Evolutionary conservation across 257 asterid genomes (phyloP), one percentile per base, ranked within the genome.

Genomic region (Solanum paucissectum): DNA sequence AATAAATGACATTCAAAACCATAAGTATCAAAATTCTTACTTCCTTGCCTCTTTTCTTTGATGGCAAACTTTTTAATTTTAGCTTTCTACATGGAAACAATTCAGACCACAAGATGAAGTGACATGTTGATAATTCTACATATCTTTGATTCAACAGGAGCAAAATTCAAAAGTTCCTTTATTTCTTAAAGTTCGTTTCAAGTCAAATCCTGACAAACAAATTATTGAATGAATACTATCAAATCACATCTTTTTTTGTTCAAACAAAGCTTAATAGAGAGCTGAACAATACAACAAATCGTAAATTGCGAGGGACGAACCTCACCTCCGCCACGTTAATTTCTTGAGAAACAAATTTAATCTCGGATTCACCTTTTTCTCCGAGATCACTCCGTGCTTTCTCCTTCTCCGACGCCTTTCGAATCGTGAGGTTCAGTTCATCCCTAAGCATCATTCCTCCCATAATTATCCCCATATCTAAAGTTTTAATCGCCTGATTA

Each of bases 401-500:
- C 76, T 21, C 55, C 58, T 88, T 91, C 83, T 25, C 55, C 66
- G 88, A 83, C 3, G 93, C 92, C 86, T 85, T 90, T 36, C 27
- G 62, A n/a, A 92, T 77, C 9, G 92, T 91, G 34, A 66, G 72
- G 85, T 93, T 90, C 89, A 97, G 58, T 84, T 97, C 99, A 16
- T 92, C 98, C 71, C 94, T 89, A 27, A 97, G 88, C 74, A 88
- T 90, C 62, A 88, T 46, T 29, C 99, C 99, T 7, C 99, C 99
- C 99, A 97, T 95, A 77, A 97, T 95, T 82, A 97, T 91, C 44
- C 98, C 99, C 99, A 97, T 91, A 85, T 97, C 99, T 55, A 97
- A 95, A 60, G 93, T 94, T 49, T 88, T 91, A 75, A 97, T 85
- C 12, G 97, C 96, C 55, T 58, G 88, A 87, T 40, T 71, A 69